A percentile compares a stretch with the other conserved stretches of the same genome.
These are phyloP conservation scores for Brassica rapa DNA, from an alignment of 345 rosid species.

Conservation along the genomic window DNA sequence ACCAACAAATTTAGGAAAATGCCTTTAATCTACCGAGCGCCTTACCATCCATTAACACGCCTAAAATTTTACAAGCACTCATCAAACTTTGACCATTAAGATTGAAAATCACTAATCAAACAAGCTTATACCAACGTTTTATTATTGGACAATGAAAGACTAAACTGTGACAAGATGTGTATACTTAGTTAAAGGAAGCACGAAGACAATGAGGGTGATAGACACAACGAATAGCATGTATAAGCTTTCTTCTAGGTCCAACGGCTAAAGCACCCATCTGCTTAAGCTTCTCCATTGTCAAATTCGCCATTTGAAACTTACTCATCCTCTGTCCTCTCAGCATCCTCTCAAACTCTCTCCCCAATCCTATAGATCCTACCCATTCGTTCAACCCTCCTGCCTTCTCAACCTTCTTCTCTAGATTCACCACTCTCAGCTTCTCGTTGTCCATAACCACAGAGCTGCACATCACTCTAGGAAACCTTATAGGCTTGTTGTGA, in stretches of 20 bases:
- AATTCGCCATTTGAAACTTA: slow-evolving; percentile 73
- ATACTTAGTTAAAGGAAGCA: slow-evolving; percentile 25
- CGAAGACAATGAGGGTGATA: slow-evolving; percentile 63
- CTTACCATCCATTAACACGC: slow-evolving; percentile 8
- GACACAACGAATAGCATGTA: slow-evolving; percentile 87
- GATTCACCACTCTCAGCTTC: slow-evolving; percentile 66
- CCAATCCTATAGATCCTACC: slow-evolving; percentile 77
- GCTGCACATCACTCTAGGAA: slow-evolving; percentile 43
- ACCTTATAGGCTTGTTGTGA: slow-evolving; percentile 25
- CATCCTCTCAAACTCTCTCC: slow-evolving; percentile 65
- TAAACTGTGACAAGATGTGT: background rate
- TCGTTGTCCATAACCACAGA: slow-evolving; percentile 46
- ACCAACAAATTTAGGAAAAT: background rate
- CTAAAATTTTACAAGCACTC: background rate
- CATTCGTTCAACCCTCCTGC: slow-evolving; percentile 83
- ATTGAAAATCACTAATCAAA: background rate
- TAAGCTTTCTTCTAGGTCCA: slow-evolving; percentile 90
- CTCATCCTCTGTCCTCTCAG: slow-evolving; percentile 56
- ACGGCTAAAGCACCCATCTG: slow-evolving; percentile 95
- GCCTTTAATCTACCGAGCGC: background rate
- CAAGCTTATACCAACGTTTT: background rate
- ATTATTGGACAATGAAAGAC: background rate
- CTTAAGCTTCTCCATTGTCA: slow-evolving; percentile 92
- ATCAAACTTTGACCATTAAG: background rate
- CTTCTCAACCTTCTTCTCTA: slow-evolving; percentile 73